A percentile compares a stretch with the other conserved stretches of the same genome.
These are phyloP conservation scores for Clavariopsis aquatica DNA, from an alignment of 495 filamentous ascomycete species.

Conservation along the genomic window DNA sequence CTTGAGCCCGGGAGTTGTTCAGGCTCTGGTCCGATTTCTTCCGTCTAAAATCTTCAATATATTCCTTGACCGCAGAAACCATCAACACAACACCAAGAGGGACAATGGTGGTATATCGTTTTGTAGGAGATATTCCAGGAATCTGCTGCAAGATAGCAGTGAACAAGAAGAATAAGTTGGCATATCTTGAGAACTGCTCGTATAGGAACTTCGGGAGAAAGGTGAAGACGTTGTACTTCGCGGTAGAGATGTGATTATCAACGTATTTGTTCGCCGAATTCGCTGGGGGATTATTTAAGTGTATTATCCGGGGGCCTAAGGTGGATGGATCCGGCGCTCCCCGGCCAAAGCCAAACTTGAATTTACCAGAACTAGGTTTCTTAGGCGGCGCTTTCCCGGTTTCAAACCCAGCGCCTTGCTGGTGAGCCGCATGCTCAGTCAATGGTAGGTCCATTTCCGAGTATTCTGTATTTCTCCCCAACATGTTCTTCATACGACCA, in stretches of 20 bases:
- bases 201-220: constrained; percentile 97
- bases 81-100: constrained; percentile 85
- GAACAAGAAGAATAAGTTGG: constrained; percentile 99
- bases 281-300: constrained; percentile 95
- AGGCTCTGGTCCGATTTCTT: constrained; percentile 83
- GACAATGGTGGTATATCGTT: constrained; percentile 92
- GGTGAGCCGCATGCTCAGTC: constrained; percentile 69
- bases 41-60: constrained; percentile 91
- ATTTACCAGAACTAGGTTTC: constrained; percentile 67
- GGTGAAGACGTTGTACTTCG: constrained; percentile 96
- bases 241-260: constrained; percentile 94
- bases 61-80: constrained; percentile 92
- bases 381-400: constrained; percentile 50
- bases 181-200: constrained; percentile 99
- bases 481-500: constrained; percentile 82
- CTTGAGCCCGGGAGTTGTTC: constrained; percentile 83
- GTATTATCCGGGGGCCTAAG: constrained; percentile 87
- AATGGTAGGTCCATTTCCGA: constrained; percentile 98
- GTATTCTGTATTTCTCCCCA: constrained; percentile 90
- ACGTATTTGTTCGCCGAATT: constrained; percentile 86
- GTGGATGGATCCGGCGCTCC: constrained; percentile 84
- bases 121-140: constrained; percentile 90
- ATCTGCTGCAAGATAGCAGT: constrained; percentile 96
- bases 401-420: constrained; percentile 44
- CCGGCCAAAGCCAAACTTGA: constrained; percentile 94